Conservation (phyloP, 2,329 filamentous ascomycete species). For the Aureobasidium leucospermi region DNA sequence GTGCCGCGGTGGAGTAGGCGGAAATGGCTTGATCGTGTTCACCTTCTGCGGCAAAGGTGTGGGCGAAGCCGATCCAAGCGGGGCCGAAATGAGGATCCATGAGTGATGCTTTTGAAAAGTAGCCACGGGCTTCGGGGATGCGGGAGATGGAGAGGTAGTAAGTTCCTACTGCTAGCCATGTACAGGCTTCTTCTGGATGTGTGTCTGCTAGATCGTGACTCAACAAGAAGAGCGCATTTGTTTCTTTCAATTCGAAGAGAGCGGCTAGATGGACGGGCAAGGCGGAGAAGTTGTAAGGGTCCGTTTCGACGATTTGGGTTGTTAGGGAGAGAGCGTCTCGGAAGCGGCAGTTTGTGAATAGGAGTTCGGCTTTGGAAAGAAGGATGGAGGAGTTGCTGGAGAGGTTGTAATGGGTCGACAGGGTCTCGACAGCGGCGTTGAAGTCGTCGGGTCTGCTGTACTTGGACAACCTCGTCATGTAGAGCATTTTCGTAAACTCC, state of each 20-base stretch:
- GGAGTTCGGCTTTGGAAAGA: conserved; percentile 78
- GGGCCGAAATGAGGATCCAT: conserved; percentile 97
- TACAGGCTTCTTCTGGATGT: conserved; percentile 82
- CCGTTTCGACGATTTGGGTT: conserved; percentile 68
- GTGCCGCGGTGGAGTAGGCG: conserved; percentile 89
- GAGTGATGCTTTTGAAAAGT: conserved; percentile 95
- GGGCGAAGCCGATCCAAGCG: conserved; percentile 97
- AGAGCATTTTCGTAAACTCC: conserved; percentile 91
- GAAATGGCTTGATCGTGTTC: conserved; percentile 98
- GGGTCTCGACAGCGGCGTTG: conserved; percentile 75
- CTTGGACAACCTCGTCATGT: conserved; percentile 90
- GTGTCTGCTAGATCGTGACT: conserved; percentile 88
- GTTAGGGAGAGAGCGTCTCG: conserved; percentile 79
- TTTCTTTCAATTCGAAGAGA: conserved; percentile 77
- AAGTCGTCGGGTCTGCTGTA: conserved; percentile 84
- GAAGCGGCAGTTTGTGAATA: conserved; percentile 93
- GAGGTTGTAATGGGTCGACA: conserved; percentile 90
- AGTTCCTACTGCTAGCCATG: conserved; percentile 88
- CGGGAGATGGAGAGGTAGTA: conserved; percentile 89
- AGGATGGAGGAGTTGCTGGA: conserved; percentile 81
- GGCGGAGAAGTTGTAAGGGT: conserved; percentile 82
- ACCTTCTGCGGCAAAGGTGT: conserved; percentile 94
- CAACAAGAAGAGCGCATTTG: conserved; percentile 83
- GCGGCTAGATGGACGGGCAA: conserved; percentile 90
- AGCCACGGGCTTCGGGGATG: conserved; percentile 86